These are phyloP conservation scores for Geotrichum phurueaensis DNA, from an alignment of 1,139 yeast species.

Conservation along the genomic window DNA sequence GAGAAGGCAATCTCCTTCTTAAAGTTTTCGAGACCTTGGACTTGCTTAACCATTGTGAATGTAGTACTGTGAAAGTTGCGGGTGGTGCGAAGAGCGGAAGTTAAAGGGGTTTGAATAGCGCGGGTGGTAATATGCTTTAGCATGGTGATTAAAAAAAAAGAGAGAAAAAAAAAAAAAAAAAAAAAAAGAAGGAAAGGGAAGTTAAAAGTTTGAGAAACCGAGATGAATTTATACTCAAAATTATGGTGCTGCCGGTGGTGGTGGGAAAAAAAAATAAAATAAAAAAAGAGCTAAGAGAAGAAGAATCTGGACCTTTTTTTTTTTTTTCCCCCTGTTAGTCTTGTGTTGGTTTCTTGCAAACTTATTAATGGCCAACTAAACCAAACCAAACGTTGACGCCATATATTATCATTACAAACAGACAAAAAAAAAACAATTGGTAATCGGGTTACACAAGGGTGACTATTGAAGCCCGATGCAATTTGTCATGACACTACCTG, in stretches of 20 bases:
- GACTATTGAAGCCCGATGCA: no score
- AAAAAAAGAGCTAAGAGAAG: background rate
- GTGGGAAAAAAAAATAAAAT: background rate
- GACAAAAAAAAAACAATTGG: background rate
- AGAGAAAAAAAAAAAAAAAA: constrained; percentile 7
- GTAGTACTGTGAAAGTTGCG: constrained; percentile 9
- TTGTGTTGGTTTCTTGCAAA: background rate
- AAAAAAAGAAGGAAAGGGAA: background rate
- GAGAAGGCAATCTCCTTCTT: constrained; percentile 50
- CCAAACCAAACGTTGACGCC: background rate
- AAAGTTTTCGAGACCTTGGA: constrained; percentile 46
- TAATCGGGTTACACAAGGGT: no score
- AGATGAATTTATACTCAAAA: background rate
- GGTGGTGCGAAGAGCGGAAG: background rate
- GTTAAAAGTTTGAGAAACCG: background rate
- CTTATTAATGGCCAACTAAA: background rate
- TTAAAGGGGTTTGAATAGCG: background rate
- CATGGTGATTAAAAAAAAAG: background rate
- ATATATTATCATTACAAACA: background rate
- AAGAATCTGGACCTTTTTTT: background rate
- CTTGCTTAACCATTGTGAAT: constrained; percentile 10
- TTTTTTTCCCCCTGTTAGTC: no score
- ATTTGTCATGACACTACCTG: no score
- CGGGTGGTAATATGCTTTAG: constrained; percentile 1
- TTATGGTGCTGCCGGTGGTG: background rate